These are phyloP conservation scores for Cornus kousa DNA, from an alignment of 148 eudicot species.

Conservation along the genomic window DNA sequence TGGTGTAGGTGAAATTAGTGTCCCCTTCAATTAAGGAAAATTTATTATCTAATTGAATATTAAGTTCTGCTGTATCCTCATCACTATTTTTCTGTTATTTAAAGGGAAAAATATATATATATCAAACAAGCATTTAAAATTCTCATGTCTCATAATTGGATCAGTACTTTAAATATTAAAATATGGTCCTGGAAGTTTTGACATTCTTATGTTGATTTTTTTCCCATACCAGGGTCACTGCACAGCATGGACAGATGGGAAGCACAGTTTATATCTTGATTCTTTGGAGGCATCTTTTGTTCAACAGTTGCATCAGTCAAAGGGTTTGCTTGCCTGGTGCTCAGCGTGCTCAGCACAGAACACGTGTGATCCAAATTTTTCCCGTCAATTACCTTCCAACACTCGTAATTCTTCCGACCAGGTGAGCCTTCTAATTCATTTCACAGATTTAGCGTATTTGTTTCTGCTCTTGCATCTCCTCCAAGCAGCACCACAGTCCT, in stretches of 20 bases:
- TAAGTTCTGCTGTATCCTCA: not conserved
- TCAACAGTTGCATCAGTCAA: slow-evolving; percentile 27
- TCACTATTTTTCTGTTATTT: not conserved
- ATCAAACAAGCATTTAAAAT: not conserved
- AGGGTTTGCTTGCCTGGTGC: slow-evolving; percentile 9
- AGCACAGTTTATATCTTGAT: slow-evolving; percentile 27
- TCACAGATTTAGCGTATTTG: not conserved
- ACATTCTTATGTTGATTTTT: not conserved
- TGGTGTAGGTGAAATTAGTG: not conserved
- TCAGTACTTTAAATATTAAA: not conserved
- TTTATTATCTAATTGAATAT: too few relatives aligned
- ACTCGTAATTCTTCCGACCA: not conserved
- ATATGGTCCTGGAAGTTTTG: not conserved
- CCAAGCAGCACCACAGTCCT: not conserved
- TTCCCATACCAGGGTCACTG: slow-evolving; percentile 9
- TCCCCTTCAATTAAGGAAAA: not conserved
- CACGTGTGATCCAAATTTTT: not conserved
- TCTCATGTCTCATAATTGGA: not conserved
- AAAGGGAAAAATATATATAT: too few relatives aligned
- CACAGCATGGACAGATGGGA: slow-evolving; percentile 28
- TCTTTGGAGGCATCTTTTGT: slow-evolving; percentile 32
- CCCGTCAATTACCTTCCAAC: not conserved
- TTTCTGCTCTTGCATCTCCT: not conserved
- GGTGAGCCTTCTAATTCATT: slow-evolving; percentile 5
- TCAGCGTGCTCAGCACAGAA: slow-evolving; percentile 13